phyloP scores from a whole-genome alignment of 2,329 filamentous ascomycete species.

The Cladophialophora chaetospira region DNA sequence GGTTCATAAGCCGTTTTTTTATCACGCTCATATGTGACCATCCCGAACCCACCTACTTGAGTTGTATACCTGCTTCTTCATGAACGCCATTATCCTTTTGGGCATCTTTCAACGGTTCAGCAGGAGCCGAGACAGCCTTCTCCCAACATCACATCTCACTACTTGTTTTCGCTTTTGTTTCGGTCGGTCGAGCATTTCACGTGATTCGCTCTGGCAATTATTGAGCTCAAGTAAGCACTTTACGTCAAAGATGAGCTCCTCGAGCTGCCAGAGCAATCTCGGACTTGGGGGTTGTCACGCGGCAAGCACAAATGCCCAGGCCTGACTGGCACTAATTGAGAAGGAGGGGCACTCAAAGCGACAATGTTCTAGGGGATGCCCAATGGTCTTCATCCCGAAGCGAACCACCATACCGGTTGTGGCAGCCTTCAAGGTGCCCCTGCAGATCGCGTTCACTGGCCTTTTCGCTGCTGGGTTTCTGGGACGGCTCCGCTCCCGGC shows the following conservation, averaged over 20 bases:
- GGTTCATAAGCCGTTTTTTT: too few species aligned
- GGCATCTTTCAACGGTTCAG: too few species aligned
- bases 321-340: background rate
- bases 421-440: constrained; percentile 20
- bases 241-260: constrained; percentile 24
- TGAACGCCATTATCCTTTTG: too few species aligned
- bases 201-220: constrained; percentile 17
- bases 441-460: constrained; percentile 25
- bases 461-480: constrained; percentile 16
- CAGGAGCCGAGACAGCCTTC: too few species aligned
- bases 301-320: constrained; percentile 8
- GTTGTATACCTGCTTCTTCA: too few species aligned
- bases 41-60: too few species aligned
- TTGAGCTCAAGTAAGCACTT: constrained; percentile 19
- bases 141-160: too few species aligned
- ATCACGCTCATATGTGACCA: too few species aligned
- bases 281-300: constrained; percentile 21
- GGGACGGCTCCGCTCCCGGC: constrained; percentile 7
- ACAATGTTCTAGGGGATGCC: constrained; percentile 8
- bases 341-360: background rate
- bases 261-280: constrained; percentile 21
- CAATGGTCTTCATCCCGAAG: constrained; percentile 21
- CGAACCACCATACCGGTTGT: constrained; percentile 23
- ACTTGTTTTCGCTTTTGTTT: background rate
- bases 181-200: constrained; percentile 13